phyloP scores from a whole-genome alignment of 139 green algal genomes.

The Eudorina sp. region DNA sequence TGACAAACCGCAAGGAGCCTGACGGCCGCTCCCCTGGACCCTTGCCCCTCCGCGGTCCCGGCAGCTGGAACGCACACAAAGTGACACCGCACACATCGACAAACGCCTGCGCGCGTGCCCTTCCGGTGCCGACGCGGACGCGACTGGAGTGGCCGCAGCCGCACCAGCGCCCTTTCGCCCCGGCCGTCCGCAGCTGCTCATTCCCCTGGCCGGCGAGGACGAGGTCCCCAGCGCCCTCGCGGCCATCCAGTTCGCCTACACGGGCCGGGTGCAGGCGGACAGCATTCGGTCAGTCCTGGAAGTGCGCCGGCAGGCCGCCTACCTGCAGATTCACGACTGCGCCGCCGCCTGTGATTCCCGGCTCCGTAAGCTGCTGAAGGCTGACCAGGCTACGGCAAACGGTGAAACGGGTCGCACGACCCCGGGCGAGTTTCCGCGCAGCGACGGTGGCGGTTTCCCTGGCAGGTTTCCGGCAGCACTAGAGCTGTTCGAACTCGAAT shows the following conservation, averaged over 20 bases:
- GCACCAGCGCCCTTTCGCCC: no score
- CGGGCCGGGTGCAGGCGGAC: not conserved
- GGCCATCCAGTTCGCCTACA: constrained; percentile 1
- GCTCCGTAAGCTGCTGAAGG: not conserved
- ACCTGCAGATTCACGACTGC: constrained; percentile 2
- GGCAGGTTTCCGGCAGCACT: not conserved
- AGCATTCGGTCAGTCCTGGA: not conserved
- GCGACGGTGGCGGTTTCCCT: not conserved
- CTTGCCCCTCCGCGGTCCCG: no score
- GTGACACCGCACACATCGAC: no score
- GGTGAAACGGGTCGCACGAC: not conserved
- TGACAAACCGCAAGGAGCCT: no score
- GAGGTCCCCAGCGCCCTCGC: not conserved
- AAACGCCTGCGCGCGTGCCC: no score
- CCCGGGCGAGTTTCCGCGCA: no score
- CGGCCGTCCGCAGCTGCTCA: not conserved
- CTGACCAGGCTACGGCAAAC: no score
- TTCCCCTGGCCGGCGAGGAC: not conserved
- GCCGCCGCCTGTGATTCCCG: not conserved
- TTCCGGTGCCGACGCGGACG: no score
- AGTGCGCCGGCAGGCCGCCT: not conserved
- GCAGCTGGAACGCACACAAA: no score
- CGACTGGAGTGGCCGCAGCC: no score
- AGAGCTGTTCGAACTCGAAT: not conserved
- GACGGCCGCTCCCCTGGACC: no score